Conservation (phyloP, 1,139 yeast genomes). For the Kodamaea fungicola region DNA sequence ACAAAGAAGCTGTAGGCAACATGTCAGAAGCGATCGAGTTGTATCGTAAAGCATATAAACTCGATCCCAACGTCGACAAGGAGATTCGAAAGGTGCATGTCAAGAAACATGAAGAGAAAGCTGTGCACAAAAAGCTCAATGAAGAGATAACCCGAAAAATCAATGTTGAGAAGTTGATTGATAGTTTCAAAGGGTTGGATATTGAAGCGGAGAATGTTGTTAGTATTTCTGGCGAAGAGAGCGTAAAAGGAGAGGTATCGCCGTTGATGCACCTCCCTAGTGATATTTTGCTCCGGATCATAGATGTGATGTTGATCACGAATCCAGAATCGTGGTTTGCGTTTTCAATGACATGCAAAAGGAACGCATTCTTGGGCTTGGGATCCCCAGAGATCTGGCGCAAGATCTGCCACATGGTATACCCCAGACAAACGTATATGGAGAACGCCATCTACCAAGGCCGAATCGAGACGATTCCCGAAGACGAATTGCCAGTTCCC, state of each 20-base stretch:
- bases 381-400: constrained; percentile 55
- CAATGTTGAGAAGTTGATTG: constrained; percentile 32
- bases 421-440: constrained; percentile 54
- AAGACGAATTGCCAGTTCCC: constrained; percentile 35
- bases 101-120: constrained; percentile 26
- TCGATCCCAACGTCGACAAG: constrained; percentile 66
- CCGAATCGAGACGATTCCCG: constrained; percentile 5
- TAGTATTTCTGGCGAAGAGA: background rate
- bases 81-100: constrained; percentile 55
- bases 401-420: constrained; percentile 51
- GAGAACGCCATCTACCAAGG: constrained; percentile 26
- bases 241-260: constrained; percentile 19
- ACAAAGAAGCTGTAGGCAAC: constrained; percentile 68
- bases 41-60: constrained; percentile 69
- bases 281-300: constrained; percentile 58
- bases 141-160: constrained; percentile 34
- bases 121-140: constrained; percentile 21
- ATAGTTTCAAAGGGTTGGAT: constrained; percentile 24
- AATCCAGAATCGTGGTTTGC: constrained; percentile 69
- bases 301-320: constrained; percentile 47
- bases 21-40: constrained; percentile 76
- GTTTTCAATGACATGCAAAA: constrained; percentile 59
- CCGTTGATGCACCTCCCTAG: constrained; percentile 57
- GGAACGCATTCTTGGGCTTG: constrained; percentile 61
- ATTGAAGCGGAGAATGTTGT: background rate